A percentile compares a stretch with the other conserved stretches of the same genome.
Conservation (phyloP, 768 basidiomycete species). For the Pleurotus platypus region DNA sequence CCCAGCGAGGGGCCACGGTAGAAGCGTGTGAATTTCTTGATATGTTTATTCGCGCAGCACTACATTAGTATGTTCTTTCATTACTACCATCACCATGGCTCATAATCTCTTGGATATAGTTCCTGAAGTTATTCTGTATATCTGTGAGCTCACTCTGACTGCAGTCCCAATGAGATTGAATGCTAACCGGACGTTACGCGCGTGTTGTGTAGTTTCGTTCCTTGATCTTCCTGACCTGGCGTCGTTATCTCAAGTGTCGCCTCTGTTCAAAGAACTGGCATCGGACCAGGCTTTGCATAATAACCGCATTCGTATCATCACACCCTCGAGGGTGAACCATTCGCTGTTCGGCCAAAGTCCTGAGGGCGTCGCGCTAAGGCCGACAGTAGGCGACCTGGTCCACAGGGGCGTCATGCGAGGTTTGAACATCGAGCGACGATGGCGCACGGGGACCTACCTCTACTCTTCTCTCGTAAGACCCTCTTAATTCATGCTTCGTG, state of each 20-base stretch:
- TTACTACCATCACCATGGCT: background rate
- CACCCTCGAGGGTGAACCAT: conserved; percentile 66
- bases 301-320: conserved; percentile 54
- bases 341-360: conserved; percentile 58
- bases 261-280: conserved; percentile 45
- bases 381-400: conserved; percentile 63
- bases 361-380: conserved; percentile 53
- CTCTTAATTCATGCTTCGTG: conserved; percentile 1
- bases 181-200: background rate
- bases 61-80: background rate
- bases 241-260: conserved; percentile 43
- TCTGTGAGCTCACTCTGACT: conserved; percentile 37
- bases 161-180: background rate
- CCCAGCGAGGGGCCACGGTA: background rate
- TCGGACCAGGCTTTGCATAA: conserved; percentile 63
- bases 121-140: conserved; percentile 55
- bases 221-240: conserved; percentile 73
- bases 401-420: conserved; percentile 71
- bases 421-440: conserved; percentile 59
- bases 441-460: conserved; percentile 65
- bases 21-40: background rate
- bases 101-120: conserved; percentile 37
- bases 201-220: conserved; percentile 50
- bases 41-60: background rate
- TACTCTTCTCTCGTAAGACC: conserved; percentile 54